phyloP scores from a whole-genome alignment of 2,329 filamentous ascomycete species.

The Fusarium sublunatum region DNA sequence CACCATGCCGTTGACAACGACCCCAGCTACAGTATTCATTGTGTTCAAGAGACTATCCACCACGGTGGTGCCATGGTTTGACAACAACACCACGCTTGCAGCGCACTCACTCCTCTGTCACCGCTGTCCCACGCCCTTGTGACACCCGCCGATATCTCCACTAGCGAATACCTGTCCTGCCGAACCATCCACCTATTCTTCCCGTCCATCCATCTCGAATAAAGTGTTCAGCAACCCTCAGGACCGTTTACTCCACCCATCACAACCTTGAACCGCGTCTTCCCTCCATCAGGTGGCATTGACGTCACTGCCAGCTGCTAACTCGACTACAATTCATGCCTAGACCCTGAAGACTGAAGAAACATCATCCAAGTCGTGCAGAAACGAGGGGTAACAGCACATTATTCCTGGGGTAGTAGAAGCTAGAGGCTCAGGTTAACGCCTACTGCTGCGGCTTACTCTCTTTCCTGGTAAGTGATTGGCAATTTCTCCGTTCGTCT shows the following conservation, averaged over 20 bases:
- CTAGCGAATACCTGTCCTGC: conserved; percentile 20
- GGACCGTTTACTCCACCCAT: conserved; percentile 23
- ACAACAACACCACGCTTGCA: conserved; percentile 42
- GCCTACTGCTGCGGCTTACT: conserved; percentile 36
- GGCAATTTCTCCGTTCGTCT: conserved; percentile 12
- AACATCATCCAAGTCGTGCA: conserved; percentile 23
- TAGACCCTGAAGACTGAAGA: conserved; percentile 22
- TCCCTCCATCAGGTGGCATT: conserved; percentile 45
- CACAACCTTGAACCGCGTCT: conserved; percentile 21
- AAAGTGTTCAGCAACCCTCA: conserved; percentile 15
- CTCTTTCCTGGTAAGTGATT: conserved; percentile 34
- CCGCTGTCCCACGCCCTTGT: conserved; percentile 23
- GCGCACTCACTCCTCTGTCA: conserved; percentile 13
- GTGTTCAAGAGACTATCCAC: conserved; percentile 2
- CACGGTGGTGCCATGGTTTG: conserved; percentile 38
- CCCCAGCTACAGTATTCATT: not conserved
- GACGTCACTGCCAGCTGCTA: conserved; percentile 40
- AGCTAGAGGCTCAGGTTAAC: conserved; percentile 28
- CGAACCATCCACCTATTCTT: conserved; percentile 23
- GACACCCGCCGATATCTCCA: conserved; percentile 23
- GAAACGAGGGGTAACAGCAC: conserved; percentile 23
- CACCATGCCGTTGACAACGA: conserved; percentile 1
- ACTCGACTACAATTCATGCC: conserved; percentile 19
- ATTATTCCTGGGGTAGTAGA: conserved; percentile 25
- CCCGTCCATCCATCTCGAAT: conserved; percentile 27